Base-by-base conservation (phyloP, 2,329 filamentous ascomycete genomes). In the Botrytis byssoidea region DNA sequence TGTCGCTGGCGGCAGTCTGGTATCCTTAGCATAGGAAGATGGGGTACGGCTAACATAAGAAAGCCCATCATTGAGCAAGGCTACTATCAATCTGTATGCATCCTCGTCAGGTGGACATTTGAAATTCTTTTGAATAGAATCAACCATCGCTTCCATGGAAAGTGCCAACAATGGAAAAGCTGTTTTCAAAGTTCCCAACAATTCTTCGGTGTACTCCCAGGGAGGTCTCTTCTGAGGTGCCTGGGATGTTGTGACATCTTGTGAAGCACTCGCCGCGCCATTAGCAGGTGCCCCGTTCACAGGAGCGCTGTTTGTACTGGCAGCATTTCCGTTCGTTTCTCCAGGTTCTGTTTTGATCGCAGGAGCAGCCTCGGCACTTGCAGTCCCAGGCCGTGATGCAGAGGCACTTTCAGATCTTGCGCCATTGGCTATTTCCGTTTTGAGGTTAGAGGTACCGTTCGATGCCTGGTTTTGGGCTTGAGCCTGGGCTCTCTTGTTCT, bases 71-170 rank as follows among this genome's bases (percentile, higher is more conserved):
- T 99, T 99, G 35, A 99, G 89, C 18, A 99, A 85, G 4, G 96
- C 97, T n/a, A 98, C 95, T 77, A 99, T 99, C 25, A 99, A 87
- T 68, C 96, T 89, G 83, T 98, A 98, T 3, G 96, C 97, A 84
- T 99, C 96, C 82, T 99, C 96, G 79, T 99, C 96, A 0, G 95
- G 95, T 22, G 95, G 95, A 79, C 96, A 98, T 84, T 99, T 99
- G 88, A 99, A 99, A 83, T 98, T 92, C 86, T 98, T 98, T 82
- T 96, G 93, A 74, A 99, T 97, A 83, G 98, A 95, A 81, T 99
- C 96, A 44, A 98, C 95, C 94, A 98, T 99, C 0, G 95, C 97
- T 84, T 99, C 96, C 96, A 99, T 98, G 0, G 95, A 98, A 61
- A 98, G 85, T 16, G 97, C 96, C 78, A 99, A 88, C 29, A 99